Percentiles rank a stretch among this genome's conserved stretches.
phyloP scores from a whole-genome alignment of 306 rosid species.

The Trichosanthes truncata region DNA sequence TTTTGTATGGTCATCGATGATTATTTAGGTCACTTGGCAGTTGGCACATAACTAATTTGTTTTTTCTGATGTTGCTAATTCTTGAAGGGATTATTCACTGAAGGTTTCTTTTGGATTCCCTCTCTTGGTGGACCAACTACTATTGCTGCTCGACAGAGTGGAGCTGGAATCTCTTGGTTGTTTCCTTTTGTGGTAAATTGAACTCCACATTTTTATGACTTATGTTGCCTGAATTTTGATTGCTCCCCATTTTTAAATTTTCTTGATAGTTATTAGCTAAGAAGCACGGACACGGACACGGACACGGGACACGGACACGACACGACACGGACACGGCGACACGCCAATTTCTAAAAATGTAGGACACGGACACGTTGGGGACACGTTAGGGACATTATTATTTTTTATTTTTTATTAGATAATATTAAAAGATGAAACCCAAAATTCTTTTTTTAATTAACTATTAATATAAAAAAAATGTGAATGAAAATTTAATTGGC shows the following conservation, averaged over 20 bases:
- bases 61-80: conserved; percentile 16
- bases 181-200: conserved; percentile 85
- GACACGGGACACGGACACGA: too few species aligned
- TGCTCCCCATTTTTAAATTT: background rate
- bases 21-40: background rate
- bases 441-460: too few species aligned
- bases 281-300: too few species aligned
- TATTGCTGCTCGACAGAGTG: conserved; percentile 96
- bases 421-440: too few species aligned
- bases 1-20: background rate
- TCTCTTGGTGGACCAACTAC: conserved; percentile 97
- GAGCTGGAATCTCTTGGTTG: conserved; percentile 93
- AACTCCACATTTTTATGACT: conserved; percentile 9
- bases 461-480: too few species aligned
- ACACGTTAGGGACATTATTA: too few species aligned
- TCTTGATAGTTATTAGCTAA: too few species aligned
- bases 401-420: too few species aligned
- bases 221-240: background rate
- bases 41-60: background rate
- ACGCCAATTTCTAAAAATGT: too few species aligned
- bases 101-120: conserved; percentile 99
- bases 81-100: conserved; percentile 83
- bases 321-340: too few species aligned
- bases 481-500: too few species aligned
- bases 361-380: too few species aligned